These are phyloP conservation scores for Suhomyces yuchorum DNA, from an alignment of 1,139 yeast species.

Conservation along the genomic window DNA sequence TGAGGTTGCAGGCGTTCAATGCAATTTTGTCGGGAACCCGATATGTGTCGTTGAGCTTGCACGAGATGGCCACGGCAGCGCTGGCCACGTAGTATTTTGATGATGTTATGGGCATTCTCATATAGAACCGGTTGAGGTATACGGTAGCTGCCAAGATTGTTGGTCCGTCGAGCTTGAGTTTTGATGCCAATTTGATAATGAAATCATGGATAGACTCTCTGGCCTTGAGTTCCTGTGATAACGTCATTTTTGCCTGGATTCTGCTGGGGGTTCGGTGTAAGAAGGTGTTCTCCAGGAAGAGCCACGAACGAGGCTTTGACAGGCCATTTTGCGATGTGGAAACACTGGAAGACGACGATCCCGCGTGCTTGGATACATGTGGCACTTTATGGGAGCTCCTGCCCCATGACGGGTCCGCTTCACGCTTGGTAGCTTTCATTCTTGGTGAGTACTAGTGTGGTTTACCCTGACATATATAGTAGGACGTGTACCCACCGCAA, in stretches of 20 bases:
- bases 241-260: conserved; percentile 23
- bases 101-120: conserved; percentile 46
- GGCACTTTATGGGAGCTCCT: conserved; percentile 1
- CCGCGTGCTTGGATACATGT: background rate
- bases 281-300: conserved; percentile 36
- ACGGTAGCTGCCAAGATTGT: conserved; percentile 49
- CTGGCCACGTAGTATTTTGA: conserved; percentile 51
- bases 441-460: background rate
- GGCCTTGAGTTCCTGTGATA: conserved; percentile 38
- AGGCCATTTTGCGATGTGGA: conserved; percentile 1
- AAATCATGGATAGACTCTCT: conserved; percentile 47
- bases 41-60: conserved; percentile 47
- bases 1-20: conserved; percentile 38
- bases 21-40: conserved; percentile 50
- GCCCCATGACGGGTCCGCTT: conserved; percentile 5
- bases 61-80: conserved; percentile 47
- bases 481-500: background rate
- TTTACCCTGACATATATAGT: background rate
- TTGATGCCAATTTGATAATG: conserved; percentile 39
- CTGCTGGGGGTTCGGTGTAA: conserved; percentile 37
- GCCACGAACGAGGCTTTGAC: conserved; percentile 29
- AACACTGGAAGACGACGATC: background rate
- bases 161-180: conserved; percentile 44
- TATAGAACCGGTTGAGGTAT: conserved; percentile 44
- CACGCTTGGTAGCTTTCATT: conserved; percentile 5